Evolutionary conservation across 371 early-diverging fungal species (phyloP).

Genomic region (Mortierella sp.): DNA sequence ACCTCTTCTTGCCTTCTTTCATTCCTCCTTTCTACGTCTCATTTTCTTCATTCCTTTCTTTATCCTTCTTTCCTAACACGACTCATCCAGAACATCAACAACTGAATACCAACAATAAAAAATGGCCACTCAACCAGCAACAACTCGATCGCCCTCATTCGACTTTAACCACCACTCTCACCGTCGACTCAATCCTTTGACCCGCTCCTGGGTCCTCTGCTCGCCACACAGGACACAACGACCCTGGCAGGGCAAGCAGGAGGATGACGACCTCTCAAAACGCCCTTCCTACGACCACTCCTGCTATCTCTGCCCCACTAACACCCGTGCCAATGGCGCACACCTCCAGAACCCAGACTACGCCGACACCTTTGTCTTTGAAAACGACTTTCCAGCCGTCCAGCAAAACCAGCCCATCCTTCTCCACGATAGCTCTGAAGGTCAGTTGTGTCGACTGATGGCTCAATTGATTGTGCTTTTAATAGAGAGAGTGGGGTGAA

Average conservation of each 20-base stretch:
- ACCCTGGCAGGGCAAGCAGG: conserved; percentile 92
- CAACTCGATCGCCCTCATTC: conserved; percentile 52
- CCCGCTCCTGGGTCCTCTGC: conserved; percentile 91
- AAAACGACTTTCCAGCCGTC: conserved; percentile 95
- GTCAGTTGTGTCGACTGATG: background rate
- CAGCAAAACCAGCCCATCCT: conserved; percentile 70
- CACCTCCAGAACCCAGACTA: conserved; percentile 80
- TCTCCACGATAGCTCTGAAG: conserved; percentile 3
- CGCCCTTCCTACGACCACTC: conserved; percentile 79
- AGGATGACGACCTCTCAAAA: conserved; percentile 64
- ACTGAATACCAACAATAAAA: background rate
- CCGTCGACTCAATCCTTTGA: conserved; percentile 91
- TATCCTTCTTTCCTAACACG: background rate
- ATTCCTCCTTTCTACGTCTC: background rate
- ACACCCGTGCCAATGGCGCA: conserved; percentile 81
- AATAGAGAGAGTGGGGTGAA: background rate
- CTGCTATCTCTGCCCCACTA: conserved; percentile 92
- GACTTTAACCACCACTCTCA: conserved; percentile 84
- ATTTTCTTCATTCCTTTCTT: background rate
- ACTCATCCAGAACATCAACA: background rate
- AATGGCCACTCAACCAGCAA: background rate
- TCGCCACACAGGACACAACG: conserved; percentile 96
- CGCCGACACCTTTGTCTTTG: conserved; percentile 80
- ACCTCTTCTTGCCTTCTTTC: background rate
- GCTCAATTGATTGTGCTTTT: background rate